Evolutionary conservation across 176 grass and related monocot species (phyloP).

Genomic region (Leersia perrieri): DNA sequence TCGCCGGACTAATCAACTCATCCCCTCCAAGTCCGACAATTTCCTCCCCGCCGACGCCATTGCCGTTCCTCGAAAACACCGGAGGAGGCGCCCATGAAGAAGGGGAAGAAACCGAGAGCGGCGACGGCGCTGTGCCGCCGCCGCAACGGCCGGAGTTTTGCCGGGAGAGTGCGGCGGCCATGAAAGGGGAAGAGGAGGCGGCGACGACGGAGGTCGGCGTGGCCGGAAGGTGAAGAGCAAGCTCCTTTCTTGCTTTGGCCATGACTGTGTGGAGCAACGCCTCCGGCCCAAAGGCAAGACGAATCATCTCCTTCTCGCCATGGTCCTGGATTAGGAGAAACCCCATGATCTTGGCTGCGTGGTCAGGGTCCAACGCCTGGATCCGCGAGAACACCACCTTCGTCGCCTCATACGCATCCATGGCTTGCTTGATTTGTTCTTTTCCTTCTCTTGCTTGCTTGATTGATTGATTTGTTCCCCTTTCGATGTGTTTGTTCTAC

Average conservation of each 20-base stretch:
- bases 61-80: constrained; percentile 57
- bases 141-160: constrained; percentile 70
- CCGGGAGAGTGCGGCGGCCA: constrained; percentile 29
- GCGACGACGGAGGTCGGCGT: constrained; percentile 45
- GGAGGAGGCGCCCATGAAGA: constrained; percentile 61
- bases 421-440: no score
- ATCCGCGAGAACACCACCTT: constrained; percentile 97
- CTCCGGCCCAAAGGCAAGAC: constrained; percentile 89
- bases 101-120: constrained; percentile 61
- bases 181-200: no score
- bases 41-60: constrained; percentile 40
- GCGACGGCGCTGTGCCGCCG: constrained; percentile 46
- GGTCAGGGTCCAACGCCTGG: constrained; percentile 84
- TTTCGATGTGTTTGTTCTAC: no score
- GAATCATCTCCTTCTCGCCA: constrained; percentile 99
- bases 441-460: no score
- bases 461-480: no score
- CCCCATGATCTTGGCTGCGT: constrained; percentile 97
- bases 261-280: constrained; percentile 75
- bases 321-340: constrained; percentile 89
- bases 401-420: constrained; percentile 98
- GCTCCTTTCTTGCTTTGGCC: constrained; percentile 75
- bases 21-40: constrained; percentile 46
- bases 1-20: constrained; percentile 59
- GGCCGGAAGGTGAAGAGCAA: constrained; percentile 49